Conservation (phyloP, 2,329 filamentous ascomycete species). For the Ustulina deusta region DNA sequence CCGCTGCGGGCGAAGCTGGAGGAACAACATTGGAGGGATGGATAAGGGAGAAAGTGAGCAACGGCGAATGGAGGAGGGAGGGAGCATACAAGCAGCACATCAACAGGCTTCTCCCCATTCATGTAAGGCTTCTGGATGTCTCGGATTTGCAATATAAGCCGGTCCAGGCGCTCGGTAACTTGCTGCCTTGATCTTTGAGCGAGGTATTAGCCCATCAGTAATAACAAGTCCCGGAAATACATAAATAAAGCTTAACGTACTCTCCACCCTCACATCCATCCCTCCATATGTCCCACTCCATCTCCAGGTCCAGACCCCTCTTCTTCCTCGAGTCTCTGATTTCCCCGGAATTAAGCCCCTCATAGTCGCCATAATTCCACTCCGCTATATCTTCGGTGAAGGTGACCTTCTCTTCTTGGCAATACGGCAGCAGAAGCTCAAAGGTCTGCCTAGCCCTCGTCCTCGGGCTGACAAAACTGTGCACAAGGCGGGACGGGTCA, state of each 20-base stretch:
- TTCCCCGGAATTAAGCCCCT: slow-evolving; percentile 54
- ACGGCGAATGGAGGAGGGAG: background rate
- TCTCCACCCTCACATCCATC: slow-evolving; percentile 32
- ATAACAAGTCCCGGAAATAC: background rate
- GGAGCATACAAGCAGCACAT: slow-evolving; percentile 60
- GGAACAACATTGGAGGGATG: background rate
- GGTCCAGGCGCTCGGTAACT: slow-evolving; percentile 61
- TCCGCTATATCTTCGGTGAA: slow-evolving; percentile 59
- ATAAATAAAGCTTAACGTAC: slow-evolving; percentile 58
- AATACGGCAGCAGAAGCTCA: slow-evolving; percentile 53
- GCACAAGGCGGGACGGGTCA: slow-evolving; percentile 58
- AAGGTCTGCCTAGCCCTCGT: slow-evolving; percentile 60
- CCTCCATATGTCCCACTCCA: slow-evolving; percentile 59
- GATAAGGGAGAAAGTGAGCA: slow-evolving; percentile 1
- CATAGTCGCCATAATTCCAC: slow-evolving; percentile 65
- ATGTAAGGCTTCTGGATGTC: slow-evolving; percentile 57
- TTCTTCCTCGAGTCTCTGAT: slow-evolving; percentile 55
- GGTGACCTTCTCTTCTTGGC: slow-evolving; percentile 51
- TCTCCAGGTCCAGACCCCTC: slow-evolving; percentile 58
- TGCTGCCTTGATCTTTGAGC: slow-evolving; percentile 59
- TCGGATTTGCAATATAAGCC: slow-evolving; percentile 61
- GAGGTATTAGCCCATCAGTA: background rate
- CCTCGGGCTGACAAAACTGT: slow-evolving; percentile 61
- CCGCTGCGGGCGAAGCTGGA: background rate
- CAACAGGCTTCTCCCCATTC: slow-evolving; percentile 55